Base-by-base conservation (phyloP, 192 early-diverging fungal species). In the Entrophospora sp. region DNA sequence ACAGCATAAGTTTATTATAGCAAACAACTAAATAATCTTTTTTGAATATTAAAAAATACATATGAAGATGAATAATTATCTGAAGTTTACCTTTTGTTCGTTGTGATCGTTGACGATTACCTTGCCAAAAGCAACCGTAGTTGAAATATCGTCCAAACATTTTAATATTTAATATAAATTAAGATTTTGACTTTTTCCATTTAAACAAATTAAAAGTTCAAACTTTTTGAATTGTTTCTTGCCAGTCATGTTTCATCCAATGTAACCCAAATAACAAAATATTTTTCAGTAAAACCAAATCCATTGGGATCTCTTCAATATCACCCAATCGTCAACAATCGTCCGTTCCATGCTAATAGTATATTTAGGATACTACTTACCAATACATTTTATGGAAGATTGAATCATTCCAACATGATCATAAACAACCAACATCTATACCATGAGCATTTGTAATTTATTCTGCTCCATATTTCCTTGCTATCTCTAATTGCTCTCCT, bases 331-430 rank as follows among this genome's bases (percentile, higher is more conserved):
- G 94, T 84, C 14, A 92, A 75, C 34, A 95, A 77, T 30, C 92
- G 87, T 0, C 88, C 94, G 71, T 90, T 92, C 86, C 86, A 82
- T 8, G 89, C 91, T 25, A 87, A n/a, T n/a, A n/a, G n/a, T n/a
- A n/a, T n/a, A n/a, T n/a, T n/a, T n/a, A n/a, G n/a, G 20, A 43
- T 43, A 18, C 20, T 44, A 43, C 28, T 28, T 61, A 61, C 59
- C 59, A 30, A 61, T 61, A 32, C 78, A 82, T 61, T 78, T 80
- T 42, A 78, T 67, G 13, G 85, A 87, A 22, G 72, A 71, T 38
- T 82, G 76, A 40, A 83, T 75, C 18, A 87, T 64, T 3, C 91
- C 94, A 10, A 96, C 88, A 40, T 92, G 92, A 48, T 96, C 94
- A 68, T 87, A 84, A 9, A 94, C n/a, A n/a, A n/a, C n/a, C 76